Base-by-base conservation (phyloP, 805 yeast genomes). In the Candida chilensis region DNA sequence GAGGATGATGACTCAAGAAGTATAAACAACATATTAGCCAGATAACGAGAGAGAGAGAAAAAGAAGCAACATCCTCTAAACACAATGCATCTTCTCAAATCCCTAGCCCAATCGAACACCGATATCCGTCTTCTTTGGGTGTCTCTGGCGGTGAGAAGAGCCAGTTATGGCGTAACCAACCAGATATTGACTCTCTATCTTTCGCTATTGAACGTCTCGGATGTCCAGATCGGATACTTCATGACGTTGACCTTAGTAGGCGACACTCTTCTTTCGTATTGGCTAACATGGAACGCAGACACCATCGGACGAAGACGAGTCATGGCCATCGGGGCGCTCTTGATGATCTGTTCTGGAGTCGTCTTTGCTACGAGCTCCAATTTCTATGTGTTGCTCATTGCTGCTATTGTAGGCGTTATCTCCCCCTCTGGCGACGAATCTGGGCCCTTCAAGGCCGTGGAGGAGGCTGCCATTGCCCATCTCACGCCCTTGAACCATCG, bases 341-440 rank as follows among this genome's bases (percentile, higher is more conserved):
- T 82, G 62, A 86, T 86, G 94, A 41, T 71, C 3, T 37, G 58
- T 0, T 67, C 92, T 13, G 94, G 95, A 1, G 29, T 70, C 1
- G 65, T 71, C 1, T 86, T 86, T 48, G 70, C 78, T n/a, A 53
- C 56, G 16, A 59, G 63, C 36, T 61, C 71, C 20, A 70, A 71
- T 39, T 84, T 62, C 48, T 45, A 54, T 38, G 37, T 79, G 2
- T 57, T 86, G 24, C 54, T 86, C 14, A 16, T 64, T 2, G 92
- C 92, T 6, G 92, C 95, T 2, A 69, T 83, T 2, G 34, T 83
- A 18, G 95, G 95, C 2, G 95, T 86, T 12, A 81, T 86, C 5
- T 82, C 94, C 2, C 92, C 95, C 2, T 74, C 85, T 17, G 94
- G 95, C 16, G 87, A 79, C 44, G 95, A 86, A 45, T 84, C 88